phyloP scores from a whole-genome alignment of 768 basidiomycete species.

The Leucocoprinus leucothites region DNA sequence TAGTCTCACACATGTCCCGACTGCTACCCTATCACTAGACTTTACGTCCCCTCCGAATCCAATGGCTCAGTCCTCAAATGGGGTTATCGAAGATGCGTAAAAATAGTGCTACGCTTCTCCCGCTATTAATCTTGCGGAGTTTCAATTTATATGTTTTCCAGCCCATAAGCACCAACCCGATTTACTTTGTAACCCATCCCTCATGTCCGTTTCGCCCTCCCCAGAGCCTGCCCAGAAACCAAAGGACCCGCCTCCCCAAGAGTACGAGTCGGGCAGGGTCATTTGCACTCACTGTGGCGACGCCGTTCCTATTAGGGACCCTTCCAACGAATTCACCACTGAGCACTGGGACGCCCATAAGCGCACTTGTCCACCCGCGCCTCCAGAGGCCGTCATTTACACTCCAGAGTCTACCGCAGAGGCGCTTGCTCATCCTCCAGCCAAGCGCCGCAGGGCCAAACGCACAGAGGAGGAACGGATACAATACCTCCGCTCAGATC shows the following conservation, averaged over 20 bases:
- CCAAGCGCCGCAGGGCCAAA: conserved; percentile 70
- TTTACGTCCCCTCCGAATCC: conserved; percentile 8
- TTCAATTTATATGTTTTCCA: conserved; percentile 14
- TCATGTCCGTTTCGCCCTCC: conserved; percentile 10
- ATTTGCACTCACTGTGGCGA: conserved; percentile 63
- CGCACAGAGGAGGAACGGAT: conserved; percentile 77
- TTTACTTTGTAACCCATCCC: background rate
- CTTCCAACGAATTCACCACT: conserved; percentile 61
- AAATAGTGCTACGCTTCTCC: conserved; percentile 24
- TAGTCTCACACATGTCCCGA: conserved; percentile 44
- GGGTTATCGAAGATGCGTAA: conserved; percentile 39
- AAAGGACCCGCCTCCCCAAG: conserved; percentile 21
- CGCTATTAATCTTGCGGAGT: conserved; percentile 12
- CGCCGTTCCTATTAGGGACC: conserved; percentile 66
- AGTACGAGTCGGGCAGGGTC: conserved; percentile 66
- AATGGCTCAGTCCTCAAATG: conserved; percentile 17
- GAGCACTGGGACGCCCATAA: conserved; percentile 72
- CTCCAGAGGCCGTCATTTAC: conserved; percentile 30
- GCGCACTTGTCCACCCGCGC: conserved; percentile 4
- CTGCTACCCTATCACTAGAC: conserved; percentile 39
- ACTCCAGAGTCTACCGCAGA: conserved; percentile 40
- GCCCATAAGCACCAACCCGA: conserved; percentile 5
- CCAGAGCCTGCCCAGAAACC: conserved; percentile 2
- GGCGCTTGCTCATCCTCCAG: conserved; percentile 42
- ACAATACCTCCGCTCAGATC: conserved; percentile 64